Base-by-base conservation (phyloP, 768 basidiomycete species). In the Amanita pseudoporphyria region DNA sequence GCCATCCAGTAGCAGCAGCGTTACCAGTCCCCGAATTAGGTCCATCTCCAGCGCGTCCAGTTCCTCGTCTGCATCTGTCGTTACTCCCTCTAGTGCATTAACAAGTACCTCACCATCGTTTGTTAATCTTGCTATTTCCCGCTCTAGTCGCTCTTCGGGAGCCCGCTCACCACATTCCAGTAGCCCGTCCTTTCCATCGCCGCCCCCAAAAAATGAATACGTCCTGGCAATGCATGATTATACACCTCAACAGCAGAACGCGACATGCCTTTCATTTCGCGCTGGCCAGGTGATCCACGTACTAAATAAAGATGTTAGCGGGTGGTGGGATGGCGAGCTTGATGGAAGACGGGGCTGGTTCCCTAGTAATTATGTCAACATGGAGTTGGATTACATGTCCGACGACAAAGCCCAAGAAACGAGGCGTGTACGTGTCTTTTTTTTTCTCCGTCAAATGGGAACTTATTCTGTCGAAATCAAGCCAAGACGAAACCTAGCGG, bases 261-360 rank as follows among this genome's bases (percentile, higher is more conserved):
- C 81, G 7, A 89, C 86, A 7, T 95, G 91, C 64, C 78, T 99
- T 33, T 75, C 83, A 18, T 98, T 99, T 70, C 77, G 78, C 37
- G 85, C 89, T 1, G 94, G 95, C 3, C 87, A 97, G 60, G 76
- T 94, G 47, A 92, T 98, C 49, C 84, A 84, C 52, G 91, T 97
- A n/a, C 71, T 87, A 42, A 91, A 90, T 59, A 77, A 82, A 55
- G 91, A 97, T 67, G 53, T 73, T 3, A 88, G 84, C 57, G 96
- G 96, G 0, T 98, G 96, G 96, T 98, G 95, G 95, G 94, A 99
- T 61, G 96, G 96, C 9, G 92, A 98, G 66, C 64, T 95, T 14
- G 87, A 91, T 31, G 87, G 82, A 2, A 69, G 82, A 53, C 71
- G 94, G 58, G 96, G 96, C 10, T 99, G 96, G 96, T 98, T 98